A percentile compares a stretch with the other conserved stretches of the same genome.
phyloP scores from a whole-genome alignment of 345 rosid species.

The Gossypium mustelinum region DNA sequence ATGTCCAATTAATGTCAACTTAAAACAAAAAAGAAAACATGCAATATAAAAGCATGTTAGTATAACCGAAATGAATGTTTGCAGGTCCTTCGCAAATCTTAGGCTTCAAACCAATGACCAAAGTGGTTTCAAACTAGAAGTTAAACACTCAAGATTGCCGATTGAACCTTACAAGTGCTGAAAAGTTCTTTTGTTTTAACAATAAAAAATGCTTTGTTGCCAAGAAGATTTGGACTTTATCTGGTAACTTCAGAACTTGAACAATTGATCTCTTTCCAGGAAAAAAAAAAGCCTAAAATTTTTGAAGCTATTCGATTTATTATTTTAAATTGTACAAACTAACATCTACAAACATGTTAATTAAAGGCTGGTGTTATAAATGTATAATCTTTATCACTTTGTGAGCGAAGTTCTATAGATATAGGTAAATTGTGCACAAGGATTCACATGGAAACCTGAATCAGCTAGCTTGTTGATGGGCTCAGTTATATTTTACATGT shows the following conservation, averaged over 20 bases:
- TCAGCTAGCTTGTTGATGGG: not conserved
- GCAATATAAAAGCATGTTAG: not conserved
- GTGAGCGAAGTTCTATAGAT: not conserved
- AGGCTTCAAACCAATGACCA: slow-evolving; percentile 2
- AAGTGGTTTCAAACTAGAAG: slow-evolving; percentile 18
- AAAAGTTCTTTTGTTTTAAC: slow-evolving; percentile 13
- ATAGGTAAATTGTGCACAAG: not conserved
- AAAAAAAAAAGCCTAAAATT: not conserved
- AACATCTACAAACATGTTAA: not conserved
- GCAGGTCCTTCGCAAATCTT: slow-evolving; percentile 17
- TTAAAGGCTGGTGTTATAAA: not conserved
- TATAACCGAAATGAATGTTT: slow-evolving; percentile 18
- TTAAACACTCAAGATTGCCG: slow-evolving; percentile 17
- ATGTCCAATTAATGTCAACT: not conserved
- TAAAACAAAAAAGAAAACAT: not conserved
- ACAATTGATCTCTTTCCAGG: slow-evolving; percentile 1
- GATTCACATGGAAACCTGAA: not conserved
- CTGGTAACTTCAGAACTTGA: slow-evolving; percentile 19
- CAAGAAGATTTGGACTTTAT: slow-evolving; percentile 15
- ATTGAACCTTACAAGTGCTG: slow-evolving; percentile 17
- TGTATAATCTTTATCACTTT: not conserved
- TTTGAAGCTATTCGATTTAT: not conserved
- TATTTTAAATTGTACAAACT: not conserved
- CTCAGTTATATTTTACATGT: not conserved
- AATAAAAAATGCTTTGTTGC: slow-evolving; percentile 11